Conservation (phyloP, 2,329 filamentous ascomycete genomes). For the Aspergillus calidoustus region DNA sequence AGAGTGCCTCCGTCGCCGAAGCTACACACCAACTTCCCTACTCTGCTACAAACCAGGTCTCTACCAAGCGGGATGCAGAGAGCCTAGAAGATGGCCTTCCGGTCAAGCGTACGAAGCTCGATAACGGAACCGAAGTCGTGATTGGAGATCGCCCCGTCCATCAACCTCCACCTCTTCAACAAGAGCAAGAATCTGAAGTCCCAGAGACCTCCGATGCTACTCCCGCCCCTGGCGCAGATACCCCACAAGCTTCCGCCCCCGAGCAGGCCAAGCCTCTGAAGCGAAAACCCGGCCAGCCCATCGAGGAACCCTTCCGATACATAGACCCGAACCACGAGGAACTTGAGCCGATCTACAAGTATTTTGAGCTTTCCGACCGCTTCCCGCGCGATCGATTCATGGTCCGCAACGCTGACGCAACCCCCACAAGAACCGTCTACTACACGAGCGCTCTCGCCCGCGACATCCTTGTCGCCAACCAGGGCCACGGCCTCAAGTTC, state of each 20-base stretch:
- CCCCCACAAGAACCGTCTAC: slow-evolving; percentile 93
- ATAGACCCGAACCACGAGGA: slow-evolving; percentile 74
- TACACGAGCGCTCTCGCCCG: slow-evolving; percentile 86
- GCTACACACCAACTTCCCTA: slow-evolving; percentile 39
- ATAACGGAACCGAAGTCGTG: slow-evolving; percentile 43
- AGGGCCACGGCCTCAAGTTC: slow-evolving; percentile 90
- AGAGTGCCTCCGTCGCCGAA: slow-evolving; percentile 42
- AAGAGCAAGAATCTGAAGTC: slow-evolving; percentile 30
- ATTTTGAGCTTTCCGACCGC: slow-evolving; percentile 80
- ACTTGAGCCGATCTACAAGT: slow-evolving; percentile 75
- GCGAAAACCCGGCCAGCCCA: slow-evolving; percentile 52
- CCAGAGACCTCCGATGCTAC: slow-evolving; percentile 31
- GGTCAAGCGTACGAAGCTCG: slow-evolving; percentile 51
- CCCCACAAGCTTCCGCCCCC: slow-evolving; percentile 20
- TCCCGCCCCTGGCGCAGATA: slow-evolving; percentile 24
- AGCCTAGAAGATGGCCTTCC: slow-evolving; percentile 43
- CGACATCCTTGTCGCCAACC: slow-evolving; percentile 83
- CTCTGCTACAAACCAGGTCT: slow-evolving; percentile 32
- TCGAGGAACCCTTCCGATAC: slow-evolving; percentile 96
- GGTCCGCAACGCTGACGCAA: slow-evolving; percentile 88
- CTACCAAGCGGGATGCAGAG: slow-evolving; percentile 40
- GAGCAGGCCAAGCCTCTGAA: slow-evolving; percentile 33
- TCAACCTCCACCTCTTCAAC: slow-evolving; percentile 26
- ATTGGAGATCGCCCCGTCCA: slow-evolving; percentile 45
- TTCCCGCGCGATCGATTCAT: slow-evolving; percentile 94